phyloP scores from a whole-genome alignment of 2,329 filamentous ascomycete species.

The Tetracladium maxilliforme region DNA sequence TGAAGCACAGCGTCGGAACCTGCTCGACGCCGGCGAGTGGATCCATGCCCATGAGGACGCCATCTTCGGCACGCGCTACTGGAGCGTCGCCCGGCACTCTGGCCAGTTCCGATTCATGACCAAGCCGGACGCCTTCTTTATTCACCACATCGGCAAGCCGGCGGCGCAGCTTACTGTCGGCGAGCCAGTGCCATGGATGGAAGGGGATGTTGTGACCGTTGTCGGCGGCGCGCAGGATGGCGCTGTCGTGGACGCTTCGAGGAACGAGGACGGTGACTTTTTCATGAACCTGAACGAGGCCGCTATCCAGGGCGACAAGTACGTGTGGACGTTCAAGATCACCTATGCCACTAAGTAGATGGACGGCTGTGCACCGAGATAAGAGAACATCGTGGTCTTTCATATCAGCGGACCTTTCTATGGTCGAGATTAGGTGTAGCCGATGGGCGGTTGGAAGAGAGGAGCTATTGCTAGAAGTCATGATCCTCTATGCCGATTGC shows the following conservation, averaged over 20 bases:
- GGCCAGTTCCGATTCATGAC: constrained; percentile 21
- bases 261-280: too few relatives aligned
- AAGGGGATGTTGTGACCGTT: constrained; percentile 3
- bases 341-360: too few relatives aligned
- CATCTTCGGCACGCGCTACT: constrained; percentile 38
- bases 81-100: constrained; percentile 28
- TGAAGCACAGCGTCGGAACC: constrained; percentile 25
- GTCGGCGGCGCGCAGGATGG: constrained; percentile 3
- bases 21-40: constrained; percentile 35
- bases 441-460: too few relatives aligned
- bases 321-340: too few relatives aligned
- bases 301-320: too few relatives aligned
- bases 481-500: too few relatives aligned
- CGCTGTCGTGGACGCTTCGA: constrained; percentile 1
- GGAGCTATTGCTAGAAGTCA: too few relatives aligned
- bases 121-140: constrained; percentile 5
- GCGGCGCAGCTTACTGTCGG: constrained; percentile 1
- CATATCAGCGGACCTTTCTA: too few relatives aligned
- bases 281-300: too few relatives aligned
- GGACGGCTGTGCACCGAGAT: too few relatives aligned
- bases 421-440: too few relatives aligned
- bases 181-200: constrained; percentile 2
- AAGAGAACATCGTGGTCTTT: too few relatives aligned
- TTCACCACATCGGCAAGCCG: constrained; percentile 1
- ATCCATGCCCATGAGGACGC: constrained; percentile 34